Evolutionary conservation across 73 alveolate genomes (phyloP), one percentile per base, ranked within the genome.

Genomic region (Symbiodinium natans): DNA sequence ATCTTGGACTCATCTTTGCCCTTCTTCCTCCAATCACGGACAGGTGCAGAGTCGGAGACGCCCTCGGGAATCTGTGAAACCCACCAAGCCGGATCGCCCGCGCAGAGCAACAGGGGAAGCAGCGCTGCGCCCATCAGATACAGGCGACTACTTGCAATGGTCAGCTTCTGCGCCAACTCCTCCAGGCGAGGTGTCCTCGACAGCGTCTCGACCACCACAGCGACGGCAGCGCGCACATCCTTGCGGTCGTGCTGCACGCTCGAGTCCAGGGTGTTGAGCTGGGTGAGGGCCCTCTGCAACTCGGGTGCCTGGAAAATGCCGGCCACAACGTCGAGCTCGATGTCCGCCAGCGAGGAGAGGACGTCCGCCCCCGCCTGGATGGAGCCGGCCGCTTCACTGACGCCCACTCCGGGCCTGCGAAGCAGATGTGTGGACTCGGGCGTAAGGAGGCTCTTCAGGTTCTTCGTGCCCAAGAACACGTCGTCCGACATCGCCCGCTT

Each of bases 111-210:
- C 42, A 73, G 15, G 41, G 84, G 84, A 15, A 73, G 42, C 8
- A 82, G 56, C 56, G 56, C 19, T 34, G 38, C 38, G 90, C 90
- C 63, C 71, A 82, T 17, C 46, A 82, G 90, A 36, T 82, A 82
- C 46, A 41, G 34, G 71, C 90, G 56, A 17, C 90, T 41, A 21
- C 56, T 46, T 33, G 63, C 56, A 21, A 82, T 36, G 85, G 85
- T 74, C 43, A 15, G 25, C 85, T 74, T 74, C 41, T 5, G 9
- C 85, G 25, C 41, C 40, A 34, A 11, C 85, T 74, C 85, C 43
- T 3, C 41, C 41, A 34, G 27, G 11, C 56, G 56, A 43, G 56
- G 11, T 5, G 19, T n/a, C n/a, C n/a, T n/a, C n/a, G n/a, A n/a
- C n/a, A n/a, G n/a, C n/a, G n/a, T n/a, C n/a, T n/a, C n/a, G 82